Conservation (phyloP, 108 stramenopile species). For the Cyclotella kingstonii region DNA sequence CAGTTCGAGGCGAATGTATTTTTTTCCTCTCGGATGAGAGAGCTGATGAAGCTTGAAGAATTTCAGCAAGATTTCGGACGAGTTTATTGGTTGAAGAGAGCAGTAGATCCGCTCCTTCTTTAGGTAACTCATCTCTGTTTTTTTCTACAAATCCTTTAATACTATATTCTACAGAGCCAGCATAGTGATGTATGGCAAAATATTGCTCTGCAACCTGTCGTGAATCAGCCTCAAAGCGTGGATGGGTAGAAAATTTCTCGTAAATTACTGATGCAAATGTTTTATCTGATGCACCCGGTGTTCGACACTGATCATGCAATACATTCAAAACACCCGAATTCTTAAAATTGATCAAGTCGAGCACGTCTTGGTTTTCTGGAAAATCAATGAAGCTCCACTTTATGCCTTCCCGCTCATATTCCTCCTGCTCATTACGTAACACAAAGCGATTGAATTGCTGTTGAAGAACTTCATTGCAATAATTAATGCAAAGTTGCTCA, state of each 20-base stretch:
- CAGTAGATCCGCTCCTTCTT: slow-evolving; percentile 69
- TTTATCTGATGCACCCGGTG: slow-evolving; percentile 68
- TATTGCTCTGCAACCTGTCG: slow-evolving; percentile 60
- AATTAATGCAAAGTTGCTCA: slow-evolving; percentile 97
- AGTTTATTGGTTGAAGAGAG: slow-evolving; percentile 48
- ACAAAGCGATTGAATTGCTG: slow-evolving; percentile 93
- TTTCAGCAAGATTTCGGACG: slow-evolving; percentile 47
- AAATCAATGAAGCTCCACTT: slow-evolving; percentile 88
- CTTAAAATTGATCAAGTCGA: slow-evolving; percentile 91
- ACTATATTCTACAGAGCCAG: slow-evolving; percentile 86
- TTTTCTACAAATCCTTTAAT: slow-evolving; percentile 84
- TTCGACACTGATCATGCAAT: slow-evolving; percentile 80
- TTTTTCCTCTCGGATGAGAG: slow-evolving; percentile 3
- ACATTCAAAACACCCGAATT: slow-evolving; percentile 73
- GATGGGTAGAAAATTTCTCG: slow-evolving; percentile 56
- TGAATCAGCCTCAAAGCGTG: slow-evolving; percentile 61
- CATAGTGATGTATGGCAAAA: slow-evolving; percentile 84
- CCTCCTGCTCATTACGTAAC: slow-evolving; percentile 81
- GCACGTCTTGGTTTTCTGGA: slow-evolving; percentile 94
- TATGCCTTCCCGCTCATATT: slow-evolving; percentile 84
- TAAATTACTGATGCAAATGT: slow-evolving; percentile 60
- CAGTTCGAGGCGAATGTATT: slow-evolving; percentile 13
- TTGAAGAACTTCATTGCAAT: slow-evolving; percentile 90
- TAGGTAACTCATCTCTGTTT: slow-evolving; percentile 90
- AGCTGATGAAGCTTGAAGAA: slow-evolving; percentile 24